Evolutionary conservation across 257 asterid species (phyloP), one percentile per base, ranked within the genome.

Genomic region (Henckelia pumila): DNA sequence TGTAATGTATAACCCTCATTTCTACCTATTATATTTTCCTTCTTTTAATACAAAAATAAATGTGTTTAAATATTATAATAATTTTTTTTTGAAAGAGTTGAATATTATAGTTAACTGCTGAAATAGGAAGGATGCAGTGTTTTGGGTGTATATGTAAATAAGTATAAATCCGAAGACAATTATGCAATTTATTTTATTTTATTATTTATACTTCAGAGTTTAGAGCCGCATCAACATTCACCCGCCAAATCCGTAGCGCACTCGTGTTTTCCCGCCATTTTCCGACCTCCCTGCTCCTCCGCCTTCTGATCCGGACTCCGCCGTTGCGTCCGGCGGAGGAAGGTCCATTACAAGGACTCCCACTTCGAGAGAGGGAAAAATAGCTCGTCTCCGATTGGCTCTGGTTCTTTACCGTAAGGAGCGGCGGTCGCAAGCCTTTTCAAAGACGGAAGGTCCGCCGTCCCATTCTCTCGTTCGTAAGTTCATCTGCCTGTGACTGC

Each of bases 181-280:
- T 44, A 7, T 44, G 20, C 2, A 44, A 44, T 13, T 44, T 13
- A 16, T 3, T 33, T 33, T 16, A 11, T 44, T 40, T 40, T 11
- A 40, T 40, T 40, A 30, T 30, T 6, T 30, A 30, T 7, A 28
- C 35, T 6, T 30, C 7, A 7, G 35, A 40, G 50, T 6, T 30
- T 30, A 7, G 35, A 40, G 50, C 50, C 6, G 50, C 17, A 30
- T 35, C 44, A 33, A 33, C 44, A 35, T 14, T 44, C 20, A 44
- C 73, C 80, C 77, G 74, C 80, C 74, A 71, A 67, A 67, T 23
- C 28, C 33, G 25, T 9, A 13, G 5, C 63, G 9, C 67, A 2
- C 71, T 47, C 53, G 50, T 25, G 28, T 63, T 50, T 71, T 76
- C 75, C 75, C 81, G 77, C 81, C 75, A 52, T 71, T 61, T 58